phyloP scores from a whole-genome alignment of 2,329 filamentous ascomycete genomes.

The Ophioceras dolichostomum region DNA sequence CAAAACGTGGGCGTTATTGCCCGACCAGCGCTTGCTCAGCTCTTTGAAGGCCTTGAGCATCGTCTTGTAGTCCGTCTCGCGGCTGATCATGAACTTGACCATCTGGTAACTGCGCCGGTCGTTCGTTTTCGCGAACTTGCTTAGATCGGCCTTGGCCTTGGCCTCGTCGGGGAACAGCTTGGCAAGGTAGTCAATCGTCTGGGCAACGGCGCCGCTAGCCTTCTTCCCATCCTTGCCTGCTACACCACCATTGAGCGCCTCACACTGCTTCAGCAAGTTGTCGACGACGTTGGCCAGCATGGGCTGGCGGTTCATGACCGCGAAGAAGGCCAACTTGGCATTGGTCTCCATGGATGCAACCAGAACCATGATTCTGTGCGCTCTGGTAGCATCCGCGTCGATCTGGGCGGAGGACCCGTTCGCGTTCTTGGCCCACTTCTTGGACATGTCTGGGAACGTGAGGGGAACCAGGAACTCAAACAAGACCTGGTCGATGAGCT shows the following conservation, averaged over 20 bases:
- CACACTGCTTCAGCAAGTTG: slow-evolving; percentile 72
- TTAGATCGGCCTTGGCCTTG: slow-evolving; percentile 63
- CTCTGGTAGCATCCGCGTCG: slow-evolving; percentile 66
- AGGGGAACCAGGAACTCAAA: slow-evolving; percentile 85
- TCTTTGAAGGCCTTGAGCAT: slow-evolving; percentile 86
- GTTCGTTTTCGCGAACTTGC: slow-evolving; percentile 83
- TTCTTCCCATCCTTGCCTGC: slow-evolving; percentile 59
- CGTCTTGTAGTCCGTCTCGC: slow-evolving; percentile 84
- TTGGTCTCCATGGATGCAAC: slow-evolving; percentile 65
- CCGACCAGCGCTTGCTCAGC: slow-evolving; percentile 68
- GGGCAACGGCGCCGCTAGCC: slow-evolving; percentile 58
- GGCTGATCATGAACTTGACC: slow-evolving; percentile 71
- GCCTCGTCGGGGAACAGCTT: slow-evolving; percentile 65
- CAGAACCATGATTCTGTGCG: slow-evolving; percentile 73
- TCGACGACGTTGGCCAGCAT: slow-evolving; percentile 61
- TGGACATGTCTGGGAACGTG: slow-evolving; percentile 57
- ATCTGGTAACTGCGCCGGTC: slow-evolving; percentile 86
- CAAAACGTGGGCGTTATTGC: slow-evolving; percentile 52
- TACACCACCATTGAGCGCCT: slow-evolving; percentile 80
- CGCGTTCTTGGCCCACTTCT: slow-evolving; percentile 49
- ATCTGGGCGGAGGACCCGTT: slow-evolving; percentile 36
- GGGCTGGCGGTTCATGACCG: slow-evolving; percentile 67
- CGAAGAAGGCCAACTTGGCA: slow-evolving; percentile 80
- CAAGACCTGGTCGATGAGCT: slow-evolving; percentile 70
- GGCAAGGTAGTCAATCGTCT: slow-evolving; percentile 60